These are phyloP conservation scores for Trichosporon sp. DNA, from an alignment of 1,284 basidiomycete genomes.

Conservation along the genomic window DNA sequence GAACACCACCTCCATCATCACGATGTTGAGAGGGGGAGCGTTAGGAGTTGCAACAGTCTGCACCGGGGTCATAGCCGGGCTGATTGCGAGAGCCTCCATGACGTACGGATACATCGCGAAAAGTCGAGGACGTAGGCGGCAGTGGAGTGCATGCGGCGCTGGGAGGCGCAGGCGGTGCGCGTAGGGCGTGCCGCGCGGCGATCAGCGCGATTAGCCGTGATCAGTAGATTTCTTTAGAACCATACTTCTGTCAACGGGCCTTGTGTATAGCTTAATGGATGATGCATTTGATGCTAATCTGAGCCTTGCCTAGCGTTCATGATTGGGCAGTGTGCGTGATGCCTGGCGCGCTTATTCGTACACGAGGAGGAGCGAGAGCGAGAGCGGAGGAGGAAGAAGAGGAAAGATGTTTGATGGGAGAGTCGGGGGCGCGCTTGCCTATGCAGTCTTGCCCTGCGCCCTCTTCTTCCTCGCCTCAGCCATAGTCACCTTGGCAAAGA, in stretches of 20 bases:
- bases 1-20: neutral
- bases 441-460: constrained; percentile 37
- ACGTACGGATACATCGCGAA: neutral
- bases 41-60: neutral
- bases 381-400: neutral
- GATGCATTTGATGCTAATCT: constrained; percentile 2
- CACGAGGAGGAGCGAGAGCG: neutral
- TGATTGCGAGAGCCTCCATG: neutral
- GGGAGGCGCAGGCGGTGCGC: too few species aligned
- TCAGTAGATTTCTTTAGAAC: neutral
- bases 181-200: neutral
- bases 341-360: neutral
- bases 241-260: neutral
- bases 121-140: too few species aligned
- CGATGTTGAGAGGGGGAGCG: neutral
- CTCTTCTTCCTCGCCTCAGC: constrained; percentile 59
- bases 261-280: neutral
- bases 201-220: neutral
- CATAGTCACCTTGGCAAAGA: constrained; percentile 68
- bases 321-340: neutral
- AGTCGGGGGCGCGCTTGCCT: neutral
- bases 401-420: too few species aligned
- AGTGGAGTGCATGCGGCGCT: too few species aligned
- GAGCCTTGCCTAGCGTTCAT: neutral
- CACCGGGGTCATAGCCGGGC: neutral